Percentiles rank a stretch among this genome's conserved stretches.
Conservation (phyloP, 768 basidiomycete species). For the Cubamyces sp. region DNA sequence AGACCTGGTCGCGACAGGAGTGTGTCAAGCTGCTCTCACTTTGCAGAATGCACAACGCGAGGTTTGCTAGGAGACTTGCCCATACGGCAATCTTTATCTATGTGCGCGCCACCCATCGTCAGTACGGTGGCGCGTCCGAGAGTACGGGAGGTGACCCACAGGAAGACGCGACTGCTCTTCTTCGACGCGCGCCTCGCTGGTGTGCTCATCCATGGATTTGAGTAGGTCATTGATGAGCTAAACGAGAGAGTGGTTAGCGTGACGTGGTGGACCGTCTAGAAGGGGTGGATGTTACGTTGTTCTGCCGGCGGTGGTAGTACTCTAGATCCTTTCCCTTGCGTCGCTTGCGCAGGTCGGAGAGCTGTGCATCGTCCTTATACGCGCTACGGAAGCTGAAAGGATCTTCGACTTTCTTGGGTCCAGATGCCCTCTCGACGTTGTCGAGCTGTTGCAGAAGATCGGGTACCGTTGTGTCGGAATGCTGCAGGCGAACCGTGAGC, state of each 20-base stretch:
- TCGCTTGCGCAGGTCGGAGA: slow-evolving; percentile 60
- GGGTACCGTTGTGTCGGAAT: slow-evolving; percentile 56
- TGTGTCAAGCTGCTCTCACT: slow-evolving; percentile 43
- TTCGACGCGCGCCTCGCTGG: slow-evolving; percentile 74
- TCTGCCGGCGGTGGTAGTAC: slow-evolving; percentile 70
- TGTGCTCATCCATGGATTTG: slow-evolving; percentile 90
- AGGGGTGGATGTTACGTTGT: slow-evolving; percentile 51
- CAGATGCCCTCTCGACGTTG: slow-evolving; percentile 33
- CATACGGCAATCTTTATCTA: slow-evolving; percentile 90
- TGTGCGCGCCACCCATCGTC: neutral
- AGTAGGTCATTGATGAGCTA: slow-evolving; percentile 87
- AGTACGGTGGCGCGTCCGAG: neutral
- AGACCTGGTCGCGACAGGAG: slow-evolving; percentile 4
- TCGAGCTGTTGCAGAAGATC: slow-evolving; percentile 42
- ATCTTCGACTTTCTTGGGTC: slow-evolving; percentile 42
- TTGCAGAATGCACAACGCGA: slow-evolving; percentile 72
- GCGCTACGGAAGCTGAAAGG: slow-evolving; percentile 70
- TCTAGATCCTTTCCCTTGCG: slow-evolving; percentile 67
- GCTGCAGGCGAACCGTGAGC: slow-evolving; percentile 33
- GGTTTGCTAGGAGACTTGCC: slow-evolving; percentile 80
- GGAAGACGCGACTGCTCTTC: slow-evolving; percentile 69
- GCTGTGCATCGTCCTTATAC: slow-evolving; percentile 62
- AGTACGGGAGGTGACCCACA: slow-evolving; percentile 43
- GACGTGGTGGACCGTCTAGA: neutral
- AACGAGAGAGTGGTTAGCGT: slow-evolving; percentile 17